These are phyloP conservation scores for Leptographium procerum DNA, from an alignment of 2,329 filamentous ascomycete genomes.

Conservation along the genomic window DNA sequence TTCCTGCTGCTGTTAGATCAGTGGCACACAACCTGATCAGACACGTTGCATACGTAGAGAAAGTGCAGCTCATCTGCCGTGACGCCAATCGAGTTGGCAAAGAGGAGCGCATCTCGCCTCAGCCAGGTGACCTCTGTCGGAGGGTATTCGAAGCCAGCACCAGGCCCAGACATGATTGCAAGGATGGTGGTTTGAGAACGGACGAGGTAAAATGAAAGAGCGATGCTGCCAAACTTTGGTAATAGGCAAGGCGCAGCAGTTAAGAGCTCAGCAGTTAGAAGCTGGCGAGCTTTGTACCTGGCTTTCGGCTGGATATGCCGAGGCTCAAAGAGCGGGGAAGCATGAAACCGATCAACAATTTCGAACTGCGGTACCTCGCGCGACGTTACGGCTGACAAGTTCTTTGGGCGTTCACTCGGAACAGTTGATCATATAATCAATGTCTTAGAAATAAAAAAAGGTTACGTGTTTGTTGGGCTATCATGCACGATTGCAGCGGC, in stretches of 20 bases:
- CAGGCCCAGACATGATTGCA: slow-evolving; percentile 34
- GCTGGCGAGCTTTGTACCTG: no score
- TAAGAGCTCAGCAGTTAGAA: no score
- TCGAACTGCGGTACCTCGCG: neutral
- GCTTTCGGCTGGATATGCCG: neutral
- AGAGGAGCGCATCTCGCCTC: slow-evolving; percentile 79
- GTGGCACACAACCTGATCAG: neutral
- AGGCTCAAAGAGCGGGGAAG: neutral
- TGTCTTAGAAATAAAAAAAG: no score
- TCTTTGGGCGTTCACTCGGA: no score
- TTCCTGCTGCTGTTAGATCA: slow-evolving; percentile 43
- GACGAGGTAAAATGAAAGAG: neutral
- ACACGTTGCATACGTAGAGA: slow-evolving; percentile 58
- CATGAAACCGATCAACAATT: neutral
- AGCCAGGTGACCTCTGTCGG: slow-evolving; percentile 67
- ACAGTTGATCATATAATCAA: neutral
- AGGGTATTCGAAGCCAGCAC: slow-evolving; percentile 71
- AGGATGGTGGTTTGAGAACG: neutral
- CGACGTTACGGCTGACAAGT: no score
- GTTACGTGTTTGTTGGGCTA: neutral
- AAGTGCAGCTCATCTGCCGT: slow-evolving; percentile 85
- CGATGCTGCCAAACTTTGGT: no score
- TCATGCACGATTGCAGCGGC: no score
- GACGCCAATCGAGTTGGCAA: slow-evolving; percentile 77
- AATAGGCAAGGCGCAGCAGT: no score